Evolutionary conservation across 2,329 filamentous ascomycete genomes (phyloP).

Genomic region (Aspergillus sp.): DNA sequence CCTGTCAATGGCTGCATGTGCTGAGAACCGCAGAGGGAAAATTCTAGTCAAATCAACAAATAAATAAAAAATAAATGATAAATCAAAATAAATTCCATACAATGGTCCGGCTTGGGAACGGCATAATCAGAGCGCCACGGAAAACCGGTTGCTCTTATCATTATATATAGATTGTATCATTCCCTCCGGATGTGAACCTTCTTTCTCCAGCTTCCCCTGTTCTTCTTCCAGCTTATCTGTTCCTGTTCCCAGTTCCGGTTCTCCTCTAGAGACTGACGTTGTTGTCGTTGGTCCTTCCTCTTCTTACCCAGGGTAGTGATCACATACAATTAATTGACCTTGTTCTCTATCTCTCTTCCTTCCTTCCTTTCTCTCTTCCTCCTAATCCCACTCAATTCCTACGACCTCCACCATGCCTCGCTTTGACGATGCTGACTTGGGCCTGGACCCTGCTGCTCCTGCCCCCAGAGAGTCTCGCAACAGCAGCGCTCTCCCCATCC

Average conservation of each 20-base stretch:
- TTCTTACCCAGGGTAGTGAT: conserved; percentile 14
- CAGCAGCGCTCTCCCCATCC: conserved; percentile 38
- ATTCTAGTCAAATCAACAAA: too few relatives aligned
- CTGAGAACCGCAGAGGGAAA: neutral
- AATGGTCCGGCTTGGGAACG: neutral
- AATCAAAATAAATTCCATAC: neutral
- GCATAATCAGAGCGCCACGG: conserved; percentile 16
- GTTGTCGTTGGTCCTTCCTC: too few relatives aligned
- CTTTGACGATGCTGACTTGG: conserved; percentile 59
- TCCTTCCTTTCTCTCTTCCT: neutral
- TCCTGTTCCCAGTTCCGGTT: too few relatives aligned
- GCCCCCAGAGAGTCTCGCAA: conserved; percentile 29
- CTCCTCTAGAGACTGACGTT: too few relatives aligned
- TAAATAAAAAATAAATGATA: neutral
- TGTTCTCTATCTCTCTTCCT: conserved; percentile 3
- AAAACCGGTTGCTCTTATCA: neutral
- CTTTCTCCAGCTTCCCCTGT: neutral
- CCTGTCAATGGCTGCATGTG: conserved; percentile 12
- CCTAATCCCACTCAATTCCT: neutral
- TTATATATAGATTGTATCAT: conserved; percentile 10
- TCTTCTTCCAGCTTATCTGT: conserved; percentile 7
- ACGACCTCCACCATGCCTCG: conserved; percentile 54
- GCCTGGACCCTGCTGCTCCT: conserved; percentile 35
- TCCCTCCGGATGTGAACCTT: neutral
- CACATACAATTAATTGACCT: conserved; percentile 10